phyloP scores from a whole-genome alignment of 148 eudicot species.

The Chenopodium album region DNA sequence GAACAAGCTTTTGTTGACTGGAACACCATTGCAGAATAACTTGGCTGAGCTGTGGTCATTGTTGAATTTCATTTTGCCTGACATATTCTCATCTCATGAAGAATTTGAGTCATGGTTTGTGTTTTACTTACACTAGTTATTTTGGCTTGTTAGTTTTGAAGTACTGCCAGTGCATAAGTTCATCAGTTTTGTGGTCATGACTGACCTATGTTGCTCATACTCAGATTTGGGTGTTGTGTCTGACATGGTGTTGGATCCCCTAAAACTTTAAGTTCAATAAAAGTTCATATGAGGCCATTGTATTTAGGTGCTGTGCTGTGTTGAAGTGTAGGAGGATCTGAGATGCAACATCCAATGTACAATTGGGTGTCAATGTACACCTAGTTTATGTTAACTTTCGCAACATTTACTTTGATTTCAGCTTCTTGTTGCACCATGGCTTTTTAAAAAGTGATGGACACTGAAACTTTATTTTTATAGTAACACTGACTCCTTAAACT shows the following conservation, averaged over 20 bases:
- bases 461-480: neutral
- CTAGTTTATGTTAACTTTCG: neutral
- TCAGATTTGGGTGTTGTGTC: too few relatives aligned
- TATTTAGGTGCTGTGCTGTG: too few relatives aligned
- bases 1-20: conserved; percentile 92
- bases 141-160: neutral
- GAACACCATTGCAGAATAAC: conserved; percentile 98
- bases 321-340: too few relatives aligned
- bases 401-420: neutral
- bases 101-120: conserved; percentile 96
- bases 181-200: neutral
- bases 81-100: conserved; percentile 84
- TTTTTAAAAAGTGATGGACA: neutral
- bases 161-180: neutral
- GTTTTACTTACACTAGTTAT: neutral
- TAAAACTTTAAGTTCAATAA: too few relatives aligned
- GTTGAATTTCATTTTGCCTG: conserved; percentile 93
- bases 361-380: too few relatives aligned
- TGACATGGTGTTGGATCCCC: too few relatives aligned
- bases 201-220: too few relatives aligned
- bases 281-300: too few relatives aligned
- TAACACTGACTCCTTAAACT: neutral
- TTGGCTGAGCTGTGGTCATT: conserved; percentile 97
- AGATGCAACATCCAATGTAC: too few relatives aligned
- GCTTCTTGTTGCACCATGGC: neutral